phyloP scores from a whole-genome alignment of 164 flowering plant genomes.

The Santalum album region DNA sequence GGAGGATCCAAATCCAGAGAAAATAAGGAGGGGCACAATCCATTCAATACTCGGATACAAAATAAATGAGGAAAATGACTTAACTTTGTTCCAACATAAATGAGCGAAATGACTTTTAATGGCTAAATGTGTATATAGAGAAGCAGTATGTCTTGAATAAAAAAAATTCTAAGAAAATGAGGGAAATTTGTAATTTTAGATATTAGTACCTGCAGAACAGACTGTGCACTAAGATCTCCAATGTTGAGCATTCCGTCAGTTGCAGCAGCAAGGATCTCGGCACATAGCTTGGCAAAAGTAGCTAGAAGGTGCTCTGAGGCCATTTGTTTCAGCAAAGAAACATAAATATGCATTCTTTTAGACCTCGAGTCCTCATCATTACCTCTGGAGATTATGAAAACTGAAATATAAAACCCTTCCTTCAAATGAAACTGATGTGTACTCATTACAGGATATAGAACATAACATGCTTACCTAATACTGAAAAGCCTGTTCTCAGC shows the following conservation, averaged over 20 bases:
- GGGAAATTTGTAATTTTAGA: no score
- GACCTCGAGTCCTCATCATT: slow-evolving; percentile 71
- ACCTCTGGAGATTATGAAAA: slow-evolving; percentile 40
- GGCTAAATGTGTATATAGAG: no score
- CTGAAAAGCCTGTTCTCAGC: slow-evolving; percentile 50
- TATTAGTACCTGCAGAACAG: slow-evolving; percentile 70
- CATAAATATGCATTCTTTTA: slow-evolving; percentile 79
- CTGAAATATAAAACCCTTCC: background rate
- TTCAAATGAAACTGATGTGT: background rate
- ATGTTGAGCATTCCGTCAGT: slow-evolving; percentile 84
- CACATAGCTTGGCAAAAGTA: slow-evolving; percentile 87
- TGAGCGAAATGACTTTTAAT: no score
- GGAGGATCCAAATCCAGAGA: no score
- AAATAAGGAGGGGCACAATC: no score
- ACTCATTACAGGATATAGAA: background rate
- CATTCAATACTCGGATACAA: no score
- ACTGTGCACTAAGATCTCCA: slow-evolving; percentile 59
- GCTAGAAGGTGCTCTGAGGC: slow-evolving; percentile 96
- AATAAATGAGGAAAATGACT: no score
- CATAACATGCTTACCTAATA: slow-evolving; percentile 42
- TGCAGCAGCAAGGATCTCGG: slow-evolving; percentile 90
- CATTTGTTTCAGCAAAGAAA: slow-evolving; percentile 88
- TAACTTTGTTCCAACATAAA: no score
- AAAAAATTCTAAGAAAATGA: no score
- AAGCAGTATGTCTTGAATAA: no score